Evolutionary conservation across 1,284 basidiomycete genomes (phyloP), one percentile per base, ranked within the genome.

Genomic region (Trametes polyzona): DNA sequence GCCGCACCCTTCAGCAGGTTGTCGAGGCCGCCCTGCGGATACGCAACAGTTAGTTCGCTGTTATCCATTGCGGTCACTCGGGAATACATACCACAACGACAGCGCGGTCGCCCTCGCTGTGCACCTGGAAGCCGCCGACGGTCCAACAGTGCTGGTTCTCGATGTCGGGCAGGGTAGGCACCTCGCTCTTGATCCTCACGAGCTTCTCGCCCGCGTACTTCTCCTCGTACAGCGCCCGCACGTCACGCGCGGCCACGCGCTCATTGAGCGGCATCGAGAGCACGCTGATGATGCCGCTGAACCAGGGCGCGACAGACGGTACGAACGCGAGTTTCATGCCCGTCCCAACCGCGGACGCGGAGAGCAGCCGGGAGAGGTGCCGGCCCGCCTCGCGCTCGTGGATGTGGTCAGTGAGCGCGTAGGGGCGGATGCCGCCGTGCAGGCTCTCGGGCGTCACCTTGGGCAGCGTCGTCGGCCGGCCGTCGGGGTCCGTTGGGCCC

Each of bases 1-100:
- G 96, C 96, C 44, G 96, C 97, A 10, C 96, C 96, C 74, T 99
- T 99, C 60, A 99, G 80, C 57, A 99, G 76, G 76, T 99, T 99
- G 73, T 99, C 97, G 64, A 99, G 74, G 0, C 94, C 93, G 53
- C 93, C 95, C 89, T 92, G 65, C 11, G 41, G 47, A 16, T 8
- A 4, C 24, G 35, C 7, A 10, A 29, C 19, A 30, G 29, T 47
- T 53, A 57, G 27, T 16, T 41, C 24, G 44, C 63, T 58, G 52
- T 37, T 24, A 61, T 46, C 51, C 30, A 43, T 12, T 35, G 59
- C 10, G 49, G 47, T 58, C 47, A 42, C 32, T 51, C 35, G 47
- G 62, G 42, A 39, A 54, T 9, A 84, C 87, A 67, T 69, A 92
- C 90, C 11, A 97, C 94, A 6, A 98, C 85, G 16, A 99, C 96